These are phyloP conservation scores for Parietichytrium sp. DNA, from an alignment of 108 stramenopile genomes.

Conservation along the genomic window DNA sequence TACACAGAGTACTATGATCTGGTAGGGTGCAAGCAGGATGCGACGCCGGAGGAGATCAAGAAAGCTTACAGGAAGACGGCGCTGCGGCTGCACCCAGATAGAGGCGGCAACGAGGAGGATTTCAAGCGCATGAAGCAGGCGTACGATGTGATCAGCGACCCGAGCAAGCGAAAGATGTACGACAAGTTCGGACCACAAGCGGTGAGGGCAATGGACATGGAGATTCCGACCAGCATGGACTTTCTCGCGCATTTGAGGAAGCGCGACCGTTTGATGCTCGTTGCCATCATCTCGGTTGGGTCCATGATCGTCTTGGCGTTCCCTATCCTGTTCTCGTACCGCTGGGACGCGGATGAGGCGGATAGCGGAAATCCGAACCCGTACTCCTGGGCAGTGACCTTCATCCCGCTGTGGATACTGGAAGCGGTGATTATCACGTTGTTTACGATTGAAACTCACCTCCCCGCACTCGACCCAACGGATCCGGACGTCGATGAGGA, in stretches of 20 bases:
- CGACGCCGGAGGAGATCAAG: conserved; percentile 35
- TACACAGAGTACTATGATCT: conserved; percentile 30
- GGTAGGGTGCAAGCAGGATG: conserved; percentile 33
- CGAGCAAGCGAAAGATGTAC: conserved; percentile 25
- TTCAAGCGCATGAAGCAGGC: conserved; percentile 30
- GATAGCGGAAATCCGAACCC: neutral
- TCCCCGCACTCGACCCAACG: neutral
- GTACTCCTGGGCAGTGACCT: conserved; percentile 28
- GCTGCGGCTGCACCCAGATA: conserved; percentile 36
- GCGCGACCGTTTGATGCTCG: conserved; percentile 37
- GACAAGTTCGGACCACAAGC: conserved; percentile 27
- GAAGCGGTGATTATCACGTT: neutral
- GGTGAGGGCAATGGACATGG: conserved; percentile 15
- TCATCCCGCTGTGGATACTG: conserved; percentile 32
- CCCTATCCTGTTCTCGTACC: conserved; percentile 17
- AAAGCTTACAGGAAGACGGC: conserved; percentile 34
- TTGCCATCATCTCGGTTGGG: neutral
- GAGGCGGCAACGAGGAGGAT: conserved; percentile 19
- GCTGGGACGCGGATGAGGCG: conserved; percentile 19
- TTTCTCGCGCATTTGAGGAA: neutral
- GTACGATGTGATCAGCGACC: conserved; percentile 43
- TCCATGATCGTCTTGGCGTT: conserved; percentile 10
- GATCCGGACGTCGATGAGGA: conserved; percentile 35
- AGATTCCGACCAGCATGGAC: conserved; percentile 7
- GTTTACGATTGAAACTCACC: neutral